Base-by-base conservation (phyloP, 768 basidiomycete species). In the Tricholoma saponaceum region DNA sequence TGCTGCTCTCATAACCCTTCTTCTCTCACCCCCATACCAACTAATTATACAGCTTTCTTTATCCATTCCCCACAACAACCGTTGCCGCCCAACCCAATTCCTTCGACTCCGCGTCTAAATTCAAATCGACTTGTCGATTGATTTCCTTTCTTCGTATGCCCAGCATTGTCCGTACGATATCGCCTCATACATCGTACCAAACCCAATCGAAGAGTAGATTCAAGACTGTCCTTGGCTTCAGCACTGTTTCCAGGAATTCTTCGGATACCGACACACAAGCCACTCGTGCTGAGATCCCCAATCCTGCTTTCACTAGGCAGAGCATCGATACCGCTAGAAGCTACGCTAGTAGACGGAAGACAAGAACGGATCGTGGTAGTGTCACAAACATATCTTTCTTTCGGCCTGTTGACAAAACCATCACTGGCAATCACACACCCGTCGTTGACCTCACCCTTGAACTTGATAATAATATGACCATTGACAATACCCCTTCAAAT, bases 191-290 rank as follows among this genome's bases (percentile, higher is more conserved):
- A 28, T 58, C 64, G 56, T 60, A 64, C 58, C 43, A 43, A 56
- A 20, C 58, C 47, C 64, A 72, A 32, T 68, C 73, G 54, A 79
- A 74, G 74, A 76, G 76, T 70, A 77, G 74, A 65, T 74, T 83
- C 68, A 76, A 75, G 65, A 68, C 77, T 26, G 79, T 79, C 44
- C 73, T 83, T 52, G 80, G 80, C 52, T 72, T 82, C 39, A 60
- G 60, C 64, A 56, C 74, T 54, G 56, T 70, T 49, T 73, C 73
- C 52, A 75, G 73, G 67, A 64, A 67, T 57, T 62, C 66, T 62
- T 74, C 69, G 64, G 68, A 72, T 62, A 64, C 72, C 35, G 60
- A 56, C 43, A 54, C 62, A 57, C 51, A 64, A 54, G 60, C 67
- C 63, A 64, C 69, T 58, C 70, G 69, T 52, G 35, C 69, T 57